Evolutionary conservation across 2,329 filamentous ascomycete species (phyloP).

Genomic region (Aspergillus versicolor): DNA sequence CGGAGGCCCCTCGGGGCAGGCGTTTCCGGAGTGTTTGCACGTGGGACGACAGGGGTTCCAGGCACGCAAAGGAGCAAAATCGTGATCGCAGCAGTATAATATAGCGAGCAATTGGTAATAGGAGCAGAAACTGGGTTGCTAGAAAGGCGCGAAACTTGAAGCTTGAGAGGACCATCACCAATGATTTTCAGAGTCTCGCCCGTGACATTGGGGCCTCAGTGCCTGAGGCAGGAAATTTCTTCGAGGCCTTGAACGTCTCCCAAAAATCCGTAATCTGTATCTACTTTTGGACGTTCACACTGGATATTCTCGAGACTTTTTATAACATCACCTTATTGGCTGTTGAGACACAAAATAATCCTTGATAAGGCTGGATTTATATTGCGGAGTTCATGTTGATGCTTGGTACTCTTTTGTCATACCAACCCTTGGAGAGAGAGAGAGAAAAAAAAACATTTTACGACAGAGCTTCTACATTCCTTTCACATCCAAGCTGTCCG

Average conservation of each 20-base stretch:
- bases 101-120: not conserved
- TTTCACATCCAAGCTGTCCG: not conserved
- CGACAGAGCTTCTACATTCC: not conserved
- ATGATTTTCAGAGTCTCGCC: not conserved
- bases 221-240: slow-evolving; percentile 20
- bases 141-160: not conserved
- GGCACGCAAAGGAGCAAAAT: not conserved
- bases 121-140: not conserved
- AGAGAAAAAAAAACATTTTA: not conserved
- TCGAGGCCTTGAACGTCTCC: not conserved
- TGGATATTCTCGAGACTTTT: too few species aligned
- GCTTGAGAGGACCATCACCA: not conserved
- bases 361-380: too few species aligned
- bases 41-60: not conserved
- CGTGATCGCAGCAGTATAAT: not conserved
- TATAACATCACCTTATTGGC: too few species aligned
- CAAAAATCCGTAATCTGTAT: not conserved
- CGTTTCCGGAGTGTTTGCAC: slow-evolving; percentile 1
- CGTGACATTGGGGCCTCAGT: slow-evolving; percentile 5
- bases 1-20: slow-evolving; percentile 25
- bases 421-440: not conserved
- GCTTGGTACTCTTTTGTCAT: too few species aligned
- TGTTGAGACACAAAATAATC: too few species aligned
- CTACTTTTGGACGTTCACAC: not conserved
- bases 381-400: too few species aligned